A percentile compares a stretch with the other conserved stretches of the same genome.
Conservation (phyloP, 108 stramenopile species). For the Pseudonitzschia multiseries region DNA sequence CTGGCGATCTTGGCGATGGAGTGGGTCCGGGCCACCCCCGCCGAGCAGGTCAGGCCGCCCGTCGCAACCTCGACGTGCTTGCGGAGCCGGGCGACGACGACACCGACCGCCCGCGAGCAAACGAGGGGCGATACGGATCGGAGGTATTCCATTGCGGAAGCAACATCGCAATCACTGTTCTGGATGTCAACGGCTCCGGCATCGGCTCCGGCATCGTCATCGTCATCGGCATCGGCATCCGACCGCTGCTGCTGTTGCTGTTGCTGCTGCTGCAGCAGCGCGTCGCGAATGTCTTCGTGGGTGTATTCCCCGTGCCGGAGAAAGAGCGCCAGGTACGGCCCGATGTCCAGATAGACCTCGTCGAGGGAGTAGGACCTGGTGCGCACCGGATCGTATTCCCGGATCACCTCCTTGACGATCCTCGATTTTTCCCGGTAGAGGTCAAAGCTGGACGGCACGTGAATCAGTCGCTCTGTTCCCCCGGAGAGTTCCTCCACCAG, state of each 20-base stretch:
- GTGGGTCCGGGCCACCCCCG: slow-evolving; percentile 89
- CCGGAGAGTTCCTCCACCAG: slow-evolving; percentile 72
- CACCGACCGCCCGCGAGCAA: slow-evolving; percentile 37
- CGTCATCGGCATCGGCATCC: background rate
- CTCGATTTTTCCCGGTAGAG: slow-evolving; percentile 79
- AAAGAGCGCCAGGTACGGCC: slow-evolving; percentile 56
- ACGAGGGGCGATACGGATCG: slow-evolving; percentile 7
- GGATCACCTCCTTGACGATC: slow-evolving; percentile 62
- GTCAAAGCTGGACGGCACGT: slow-evolving; percentile 77
- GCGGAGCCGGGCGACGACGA: slow-evolving; percentile 63
- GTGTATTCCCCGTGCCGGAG: slow-evolving; percentile 29
- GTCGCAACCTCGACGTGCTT: slow-evolving; percentile 60
- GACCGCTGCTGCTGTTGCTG: background rate
- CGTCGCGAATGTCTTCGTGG: slow-evolving; percentile 43
- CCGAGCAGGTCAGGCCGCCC: slow-evolving; percentile 87
- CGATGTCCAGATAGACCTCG: slow-evolving; percentile 94
- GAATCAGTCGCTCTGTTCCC: slow-evolving; percentile 59
- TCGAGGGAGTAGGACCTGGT: slow-evolving; percentile 78
- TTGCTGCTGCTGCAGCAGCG: background rate
- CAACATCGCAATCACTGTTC: too few relatives aligned
- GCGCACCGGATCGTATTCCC: slow-evolving; percentile 88
- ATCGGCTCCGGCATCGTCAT: background rate
- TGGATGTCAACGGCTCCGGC: background rate
- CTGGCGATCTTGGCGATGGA: slow-evolving; percentile 92
- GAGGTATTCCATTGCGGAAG: slow-evolving; percentile 12